Evolutionary conservation across 1,284 basidiomycete species (phyloP), one percentile per base, ranked within the genome.

Genomic region (Uromyces viciae-fabae): DNA sequence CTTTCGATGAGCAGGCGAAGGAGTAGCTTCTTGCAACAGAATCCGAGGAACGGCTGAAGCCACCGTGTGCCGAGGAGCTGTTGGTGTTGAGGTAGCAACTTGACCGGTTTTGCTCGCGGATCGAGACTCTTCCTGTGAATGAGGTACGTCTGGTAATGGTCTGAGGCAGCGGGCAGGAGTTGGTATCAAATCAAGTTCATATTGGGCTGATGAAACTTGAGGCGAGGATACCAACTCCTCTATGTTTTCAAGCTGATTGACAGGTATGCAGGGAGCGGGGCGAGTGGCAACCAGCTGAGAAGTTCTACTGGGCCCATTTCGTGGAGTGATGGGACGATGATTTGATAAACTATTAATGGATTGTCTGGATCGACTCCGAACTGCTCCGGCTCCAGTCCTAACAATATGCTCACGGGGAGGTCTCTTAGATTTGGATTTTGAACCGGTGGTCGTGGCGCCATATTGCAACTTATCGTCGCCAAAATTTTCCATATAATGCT

Each of bases 401-500:
- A 66, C 73, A n/a, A 76, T 56, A 68, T 78, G 64, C 17, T 82
- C 58, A 38, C 81, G 79, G 17, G 71, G 52, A 33, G 74, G 62
- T 40, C 75, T 74, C 25, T 54, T 74, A 31, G 73, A 62, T 56
- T 81, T 78, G 5, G 74, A 46, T 60, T 60, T 71, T 36, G 38
- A 8, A 17, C 28, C 14, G 31, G 28, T 3, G 52, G 54, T 9
- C 15, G 68, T 25, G 46, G 8, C n/a, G 11, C 71, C 4, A 36
- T 14, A 28, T 22, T 74, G 89, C 36, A 90, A 88, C 82, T 90
- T 89, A 82, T 89, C 89, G 62, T 91, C 90, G 86, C 87, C 87
- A 84, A 88, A 88, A 85, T 90, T 90, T 86, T 91, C 89, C 84
- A 92, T 90, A 58, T 93, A 86, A 82, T 90, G 90, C 83, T 89